phyloP scores from a whole-genome alignment of 139 green algal species.

The Coelastrella sp. region DNA sequence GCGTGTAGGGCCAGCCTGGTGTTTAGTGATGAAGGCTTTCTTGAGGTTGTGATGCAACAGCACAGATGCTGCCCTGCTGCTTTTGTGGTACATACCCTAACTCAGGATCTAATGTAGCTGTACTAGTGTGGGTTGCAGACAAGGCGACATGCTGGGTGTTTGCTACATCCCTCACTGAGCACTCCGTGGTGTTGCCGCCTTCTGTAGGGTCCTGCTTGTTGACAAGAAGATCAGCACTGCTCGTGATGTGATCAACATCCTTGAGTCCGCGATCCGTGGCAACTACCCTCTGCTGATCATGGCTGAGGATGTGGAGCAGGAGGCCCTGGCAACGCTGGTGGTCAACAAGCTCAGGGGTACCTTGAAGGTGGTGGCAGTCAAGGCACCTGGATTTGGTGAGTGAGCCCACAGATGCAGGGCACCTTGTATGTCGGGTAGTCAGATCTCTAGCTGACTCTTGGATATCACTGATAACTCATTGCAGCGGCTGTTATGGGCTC shows the following conservation, averaged over 20 bases:
- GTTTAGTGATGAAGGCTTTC: too few species aligned
- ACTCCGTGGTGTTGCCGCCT: background rate
- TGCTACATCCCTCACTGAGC: background rate
- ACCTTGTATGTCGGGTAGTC: background rate
- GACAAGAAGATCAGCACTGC: constrained; percentile 99
- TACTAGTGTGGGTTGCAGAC: too few species aligned
- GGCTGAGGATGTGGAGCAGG: constrained; percentile 99
- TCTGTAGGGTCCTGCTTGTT: constrained; percentile 90
- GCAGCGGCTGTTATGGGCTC: background rate
- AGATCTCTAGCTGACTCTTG: background rate
- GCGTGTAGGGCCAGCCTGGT: too few species aligned
- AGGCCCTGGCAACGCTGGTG: constrained; percentile 98
- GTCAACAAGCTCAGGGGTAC: constrained; percentile 99
- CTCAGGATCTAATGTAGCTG: too few species aligned
- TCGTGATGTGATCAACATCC: constrained; percentile 95
- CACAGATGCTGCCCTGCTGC: too few species aligned
- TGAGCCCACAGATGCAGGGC: background rate
- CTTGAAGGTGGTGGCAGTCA: constrained; percentile 82
- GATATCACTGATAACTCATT: background rate
- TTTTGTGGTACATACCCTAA: too few species aligned
- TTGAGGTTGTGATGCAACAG: too few species aligned
- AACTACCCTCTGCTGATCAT: constrained; percentile 98
- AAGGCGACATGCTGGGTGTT: background rate
- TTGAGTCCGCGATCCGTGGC: constrained; percentile 92
- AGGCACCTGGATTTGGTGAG: constrained; percentile 97